A percentile compares a stretch with the other conserved stretches of the same genome.
Conservation (phyloP, 2,329 filamentous ascomycete genomes). For the Talaromyces amestolkiae region DNA sequence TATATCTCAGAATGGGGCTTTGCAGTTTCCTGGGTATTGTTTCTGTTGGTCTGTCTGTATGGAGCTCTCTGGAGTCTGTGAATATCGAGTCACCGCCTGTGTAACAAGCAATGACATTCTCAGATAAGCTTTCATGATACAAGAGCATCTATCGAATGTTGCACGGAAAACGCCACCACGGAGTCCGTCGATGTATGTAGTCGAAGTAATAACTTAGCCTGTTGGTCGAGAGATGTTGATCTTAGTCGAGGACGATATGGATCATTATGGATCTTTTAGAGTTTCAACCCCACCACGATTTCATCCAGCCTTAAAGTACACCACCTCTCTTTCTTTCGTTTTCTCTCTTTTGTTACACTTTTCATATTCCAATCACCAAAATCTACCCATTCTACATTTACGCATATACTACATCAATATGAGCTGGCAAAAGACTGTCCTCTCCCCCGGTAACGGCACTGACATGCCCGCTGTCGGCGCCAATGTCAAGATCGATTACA, state of each 20-base stretch:
- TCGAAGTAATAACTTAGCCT: not conserved
- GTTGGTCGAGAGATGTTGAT: not conserved
- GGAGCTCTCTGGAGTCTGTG: not conserved
- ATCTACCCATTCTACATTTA: not conserved
- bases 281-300: conserved; percentile 12
- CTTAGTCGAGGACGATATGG: not conserved
- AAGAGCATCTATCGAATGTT: not conserved
- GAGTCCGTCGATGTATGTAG: not conserved
- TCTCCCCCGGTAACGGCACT: conserved; percentile 60
- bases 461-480: conserved; percentile 64
- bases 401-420: conserved; percentile 43
- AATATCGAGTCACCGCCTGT: not conserved
- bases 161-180: not conserved
- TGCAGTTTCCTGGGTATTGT: not conserved
- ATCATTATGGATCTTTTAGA: not conserved
- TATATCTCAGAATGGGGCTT: not conserved
- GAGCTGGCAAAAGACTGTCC: conserved; percentile 63
- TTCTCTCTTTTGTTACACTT: not conserved
- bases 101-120: not conserved
- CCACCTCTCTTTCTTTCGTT: not conserved
- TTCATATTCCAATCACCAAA: not conserved
- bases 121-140: not conserved
- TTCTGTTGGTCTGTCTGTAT: not conserved
- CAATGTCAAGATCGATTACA: conserved; percentile 84
- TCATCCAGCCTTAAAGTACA: conserved; percentile 11